Evolutionary conservation across 2,329 filamentous ascomycete species (phyloP).

Genomic region (Cladosporium sp.): DNA sequence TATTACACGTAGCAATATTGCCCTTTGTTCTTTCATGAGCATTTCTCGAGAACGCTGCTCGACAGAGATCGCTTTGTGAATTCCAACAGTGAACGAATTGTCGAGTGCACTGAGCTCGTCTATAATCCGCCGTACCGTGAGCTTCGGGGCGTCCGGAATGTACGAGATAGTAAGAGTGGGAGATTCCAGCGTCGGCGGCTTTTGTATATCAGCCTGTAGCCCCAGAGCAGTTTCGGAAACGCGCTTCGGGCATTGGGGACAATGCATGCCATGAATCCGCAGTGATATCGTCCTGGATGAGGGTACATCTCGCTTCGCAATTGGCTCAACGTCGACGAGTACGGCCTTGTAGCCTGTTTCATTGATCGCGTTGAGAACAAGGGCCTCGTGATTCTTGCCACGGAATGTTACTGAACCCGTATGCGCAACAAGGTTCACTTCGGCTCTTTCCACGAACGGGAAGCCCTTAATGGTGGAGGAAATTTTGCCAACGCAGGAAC

Average conservation of each 20-base stretch:
- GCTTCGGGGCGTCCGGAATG: constrained; percentile 56
- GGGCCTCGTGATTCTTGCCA: too few relatives aligned
- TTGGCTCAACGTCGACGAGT: not conserved
- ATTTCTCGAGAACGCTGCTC: constrained; percentile 75
- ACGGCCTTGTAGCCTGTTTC: too few relatives aligned
- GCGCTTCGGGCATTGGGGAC: constrained; percentile 42
- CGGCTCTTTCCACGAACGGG: too few relatives aligned
- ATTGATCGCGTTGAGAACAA: too few relatives aligned
- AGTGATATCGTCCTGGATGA: constrained; percentile 29
- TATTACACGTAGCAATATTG: constrained; percentile 63
- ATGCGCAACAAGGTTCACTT: too few relatives aligned
- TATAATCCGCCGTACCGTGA: constrained; percentile 73
- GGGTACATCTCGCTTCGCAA: not conserved
- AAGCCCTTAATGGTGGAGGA: not conserved
- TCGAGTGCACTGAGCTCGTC: constrained; percentile 61
- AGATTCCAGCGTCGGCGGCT: constrained; percentile 50
- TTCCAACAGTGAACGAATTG: constrained; percentile 56
- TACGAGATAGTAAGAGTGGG: constrained; percentile 69
- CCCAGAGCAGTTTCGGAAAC: constrained; percentile 45
- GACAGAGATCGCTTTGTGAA: constrained; percentile 75
- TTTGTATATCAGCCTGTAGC: constrained; percentile 47
- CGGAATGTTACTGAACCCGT: too few relatives aligned
- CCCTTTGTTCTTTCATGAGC: constrained; percentile 60
- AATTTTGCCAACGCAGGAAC: not conserved
- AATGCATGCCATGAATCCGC: constrained; percentile 40